These are phyloP conservation scores for Globisporangium canariense DNA, from an alignment of 352 stramenopile genomes.

Conservation along the genomic window DNA sequence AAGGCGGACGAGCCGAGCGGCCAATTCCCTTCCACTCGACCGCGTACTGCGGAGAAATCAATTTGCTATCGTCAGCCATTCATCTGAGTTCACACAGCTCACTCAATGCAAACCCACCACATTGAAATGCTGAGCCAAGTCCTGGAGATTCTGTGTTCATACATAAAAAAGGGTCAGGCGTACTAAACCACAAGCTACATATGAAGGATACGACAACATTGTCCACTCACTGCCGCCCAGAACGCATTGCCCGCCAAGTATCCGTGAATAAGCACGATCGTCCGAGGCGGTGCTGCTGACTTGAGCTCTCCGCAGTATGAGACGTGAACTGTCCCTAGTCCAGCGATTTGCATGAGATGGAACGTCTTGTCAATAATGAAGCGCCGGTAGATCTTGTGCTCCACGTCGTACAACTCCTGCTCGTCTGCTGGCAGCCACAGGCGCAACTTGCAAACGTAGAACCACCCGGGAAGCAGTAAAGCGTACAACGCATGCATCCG, in stretches of 20 bases:
- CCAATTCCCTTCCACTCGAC: conserved; percentile 12
- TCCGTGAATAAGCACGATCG: conserved; percentile 24
- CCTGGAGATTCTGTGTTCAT: conserved; percentile 2
- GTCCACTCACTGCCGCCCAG: conserved; percentile 21
- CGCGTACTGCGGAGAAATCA: neutral
- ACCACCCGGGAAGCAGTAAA: conserved; percentile 21
- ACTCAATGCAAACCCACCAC: neutral
- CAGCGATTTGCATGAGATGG: neutral
- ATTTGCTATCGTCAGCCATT: neutral
- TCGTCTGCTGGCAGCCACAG: conserved; percentile 7
- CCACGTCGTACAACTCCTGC: conserved; percentile 1
- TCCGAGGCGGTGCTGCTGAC: neutral
- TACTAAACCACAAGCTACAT: no score
- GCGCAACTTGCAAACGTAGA: conserved; percentile 16
- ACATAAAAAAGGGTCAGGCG: neutral
- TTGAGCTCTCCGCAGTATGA: conserved; percentile 6
- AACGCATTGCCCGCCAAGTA: conserved; percentile 26
- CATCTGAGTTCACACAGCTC: no score
- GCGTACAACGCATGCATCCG: neutral
- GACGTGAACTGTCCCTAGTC: conserved; percentile 5
- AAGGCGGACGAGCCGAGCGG: conserved; percentile 2
- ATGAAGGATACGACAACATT: no score
- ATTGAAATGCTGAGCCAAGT: conserved; percentile 2
- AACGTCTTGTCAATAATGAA: neutral
- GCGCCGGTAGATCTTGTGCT: conserved; percentile 6